Conservation (phyloP, 1,139 yeast species). For the Saccharomycopsis hybrid region DNA sequence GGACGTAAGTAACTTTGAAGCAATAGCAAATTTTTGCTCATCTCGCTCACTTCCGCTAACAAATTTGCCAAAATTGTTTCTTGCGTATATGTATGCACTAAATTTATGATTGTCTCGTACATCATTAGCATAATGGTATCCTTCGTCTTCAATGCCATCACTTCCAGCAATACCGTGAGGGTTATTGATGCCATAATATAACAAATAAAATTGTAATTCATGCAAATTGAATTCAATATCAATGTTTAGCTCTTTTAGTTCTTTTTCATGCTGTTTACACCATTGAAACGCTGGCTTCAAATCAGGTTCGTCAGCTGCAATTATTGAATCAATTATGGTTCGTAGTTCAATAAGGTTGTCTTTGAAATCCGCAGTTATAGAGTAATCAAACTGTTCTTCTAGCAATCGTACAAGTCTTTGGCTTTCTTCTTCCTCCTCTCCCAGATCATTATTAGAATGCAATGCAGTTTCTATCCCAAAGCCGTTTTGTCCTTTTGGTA, state of each 20-base stretch:
- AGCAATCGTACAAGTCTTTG: constrained; percentile 3
- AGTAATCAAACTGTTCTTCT: constrained; percentile 10
- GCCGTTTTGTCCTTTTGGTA: not conserved
- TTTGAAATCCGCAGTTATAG: constrained; percentile 17
- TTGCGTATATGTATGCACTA: constrained; percentile 52
- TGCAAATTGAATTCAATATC: constrained; percentile 60
- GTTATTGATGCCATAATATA: constrained; percentile 29
- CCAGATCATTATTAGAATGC: not conserved
- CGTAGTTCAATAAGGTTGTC: constrained; percentile 24
- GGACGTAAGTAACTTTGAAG: constrained; percentile 13
- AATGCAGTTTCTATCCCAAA: not conserved
- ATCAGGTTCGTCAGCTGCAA: constrained; percentile 18
- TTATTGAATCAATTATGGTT: constrained; percentile 22
- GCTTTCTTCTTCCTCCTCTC: not conserved
- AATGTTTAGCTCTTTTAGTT: constrained; percentile 27
- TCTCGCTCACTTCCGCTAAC: constrained; percentile 26
- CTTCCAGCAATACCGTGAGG: not conserved
- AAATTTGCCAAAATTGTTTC: constrained; percentile 44
- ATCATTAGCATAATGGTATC: constrained; percentile 20
- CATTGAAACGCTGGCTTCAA: constrained; percentile 25
- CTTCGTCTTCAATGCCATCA: constrained; percentile 9
- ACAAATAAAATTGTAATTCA: constrained; percentile 46
- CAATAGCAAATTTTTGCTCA: constrained; percentile 1
- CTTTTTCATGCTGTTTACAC: constrained; percentile 21
- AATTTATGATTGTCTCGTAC: constrained; percentile 29